A percentile compares a stretch with the other conserved stretches of the same genome.
Conservation (phyloP, 371 early-diverging fungal genomes). For the Amoeboaphelidium protococcarum region DNA sequence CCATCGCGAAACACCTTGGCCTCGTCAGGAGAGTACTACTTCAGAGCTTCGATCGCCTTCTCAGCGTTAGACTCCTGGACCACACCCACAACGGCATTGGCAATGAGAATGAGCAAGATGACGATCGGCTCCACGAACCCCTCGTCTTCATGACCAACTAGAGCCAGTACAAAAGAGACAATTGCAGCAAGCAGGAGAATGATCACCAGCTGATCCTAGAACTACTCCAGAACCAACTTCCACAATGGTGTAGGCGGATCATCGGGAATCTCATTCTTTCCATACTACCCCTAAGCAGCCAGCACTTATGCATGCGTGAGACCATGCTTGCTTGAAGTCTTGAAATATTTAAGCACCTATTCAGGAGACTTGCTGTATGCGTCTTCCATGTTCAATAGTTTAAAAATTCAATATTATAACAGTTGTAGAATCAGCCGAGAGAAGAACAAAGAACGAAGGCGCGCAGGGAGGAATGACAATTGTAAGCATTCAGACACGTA, state of each 20-base stretch:
- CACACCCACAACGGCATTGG: conserved; percentile 89
- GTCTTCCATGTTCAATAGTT: no score
- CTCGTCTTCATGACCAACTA: conserved; percentile 47
- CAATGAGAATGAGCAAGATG: conserved; percentile 79
- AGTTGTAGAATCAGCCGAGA: no score
- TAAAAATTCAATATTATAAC: no score
- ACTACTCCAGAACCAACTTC: conserved; percentile 77
- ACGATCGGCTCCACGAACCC: conserved; percentile 93
- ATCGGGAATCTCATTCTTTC: conserved; percentile 39
- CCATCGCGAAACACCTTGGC: conserved; percentile 65
- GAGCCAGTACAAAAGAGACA: conserved; percentile 71
- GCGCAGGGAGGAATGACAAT: no score
- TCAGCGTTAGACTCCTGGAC: conserved; percentile 87
- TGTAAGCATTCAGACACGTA: no score
- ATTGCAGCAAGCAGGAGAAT: conserved; percentile 73
- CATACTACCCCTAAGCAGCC: conserved; percentile 32
- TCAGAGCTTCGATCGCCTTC: conserved; percentile 82
- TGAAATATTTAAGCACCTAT: no score
- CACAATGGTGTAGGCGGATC: conserved; percentile 63
- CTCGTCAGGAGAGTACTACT: conserved; percentile 82
- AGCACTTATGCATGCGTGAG: no score
- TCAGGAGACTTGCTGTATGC: no score
- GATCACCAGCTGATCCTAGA: conserved; percentile 85
- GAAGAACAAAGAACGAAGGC: no score
- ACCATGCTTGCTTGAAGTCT: no score